Evolutionary conservation across 169 alveolate genomes (phyloP).

Genomic region (Eimeria necatrix): DNA sequence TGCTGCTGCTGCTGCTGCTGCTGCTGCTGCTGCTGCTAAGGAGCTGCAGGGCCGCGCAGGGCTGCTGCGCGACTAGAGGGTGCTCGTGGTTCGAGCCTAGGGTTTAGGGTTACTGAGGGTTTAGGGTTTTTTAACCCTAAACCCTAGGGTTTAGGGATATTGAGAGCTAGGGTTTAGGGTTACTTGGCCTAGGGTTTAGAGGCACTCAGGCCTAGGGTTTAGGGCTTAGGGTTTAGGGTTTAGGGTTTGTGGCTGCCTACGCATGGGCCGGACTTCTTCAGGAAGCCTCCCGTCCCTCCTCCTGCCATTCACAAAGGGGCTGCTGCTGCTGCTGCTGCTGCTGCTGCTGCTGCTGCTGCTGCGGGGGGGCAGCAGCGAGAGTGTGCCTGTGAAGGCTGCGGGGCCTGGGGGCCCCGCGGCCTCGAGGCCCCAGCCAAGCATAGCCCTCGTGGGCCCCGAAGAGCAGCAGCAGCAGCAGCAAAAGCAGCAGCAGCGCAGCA

Average conservation of each 20-base stretch:
- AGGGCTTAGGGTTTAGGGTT: conserved; percentile 11
- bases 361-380: conserved; percentile 8
- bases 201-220: background rate
- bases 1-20: background rate
- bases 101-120: background rate
- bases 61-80: too few species aligned
- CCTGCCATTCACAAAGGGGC: background rate
- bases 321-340: background rate
- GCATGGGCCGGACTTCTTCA: conserved; percentile 40
- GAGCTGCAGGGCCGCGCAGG: too few species aligned
- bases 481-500: too few species aligned
- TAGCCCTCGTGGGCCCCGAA: too few species aligned
- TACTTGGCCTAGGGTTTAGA: background rate
- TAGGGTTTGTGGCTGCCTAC: conserved; percentile 15
- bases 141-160: too few species aligned
- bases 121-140: background rate
- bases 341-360: conserved; percentile 32
- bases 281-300: conserved; percentile 16
- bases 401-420: conserved; percentile 27
- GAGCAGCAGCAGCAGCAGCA: too few species aligned
- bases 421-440: background rate
- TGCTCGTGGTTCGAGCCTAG: too few species aligned
- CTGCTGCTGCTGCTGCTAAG: background rate
- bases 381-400: background rate
- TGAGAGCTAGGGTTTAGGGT: conserved; percentile 18